Percentiles rank a stretch among this genome's conserved stretches.
Evolutionary conservation across 768 basidiomycete species (phyloP).

Genomic region (Grammothele lineata): DNA sequence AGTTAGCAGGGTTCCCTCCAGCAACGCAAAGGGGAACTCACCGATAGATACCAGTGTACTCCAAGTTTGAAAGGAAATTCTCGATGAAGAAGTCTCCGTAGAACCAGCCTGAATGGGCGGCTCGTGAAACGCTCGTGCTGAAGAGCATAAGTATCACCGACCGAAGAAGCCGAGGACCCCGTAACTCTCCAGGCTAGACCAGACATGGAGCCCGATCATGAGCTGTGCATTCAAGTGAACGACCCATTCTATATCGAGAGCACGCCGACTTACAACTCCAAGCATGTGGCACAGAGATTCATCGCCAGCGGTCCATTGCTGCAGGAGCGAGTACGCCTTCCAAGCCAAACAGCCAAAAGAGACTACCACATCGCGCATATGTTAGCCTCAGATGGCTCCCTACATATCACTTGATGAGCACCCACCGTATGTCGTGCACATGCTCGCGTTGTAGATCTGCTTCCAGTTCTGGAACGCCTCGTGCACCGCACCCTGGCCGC

Average conservation of each 20-base stretch:
- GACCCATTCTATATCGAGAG: too few species aligned
- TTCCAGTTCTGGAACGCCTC: slow-evolving; percentile 98
- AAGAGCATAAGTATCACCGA: slow-evolving; percentile 27
- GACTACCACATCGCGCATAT: slow-evolving; percentile 49
- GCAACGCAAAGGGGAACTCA: slow-evolving; percentile 29
- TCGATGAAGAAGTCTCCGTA: slow-evolving; percentile 98
- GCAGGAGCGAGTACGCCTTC: slow-evolving; percentile 83
- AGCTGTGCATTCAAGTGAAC: too few species aligned
- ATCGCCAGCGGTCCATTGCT: slow-evolving; percentile 83
- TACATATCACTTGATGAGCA: too few species aligned
- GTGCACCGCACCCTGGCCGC: slow-evolving; percentile 71
- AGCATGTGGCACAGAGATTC: slow-evolving; percentile 85
- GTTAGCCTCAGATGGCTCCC: neutral
- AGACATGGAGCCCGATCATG: slow-evolving; percentile 82
- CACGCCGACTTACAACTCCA: too few species aligned
- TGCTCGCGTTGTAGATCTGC: slow-evolving; percentile 82
- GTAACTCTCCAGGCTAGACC: slow-evolving; percentile 87
- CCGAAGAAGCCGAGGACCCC: slow-evolving; percentile 94
- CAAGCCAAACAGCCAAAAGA: slow-evolving; percentile 85
- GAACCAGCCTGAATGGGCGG: slow-evolving; percentile 74
- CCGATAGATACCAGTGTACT: slow-evolving; percentile 97
- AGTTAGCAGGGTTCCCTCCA: neutral
- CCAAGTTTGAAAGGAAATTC: slow-evolving; percentile 82
- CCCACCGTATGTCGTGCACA: slow-evolving; percentile 93
- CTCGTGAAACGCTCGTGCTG: neutral